These are phyloP conservation scores for Phytophthora capsici DNA, from an alignment of 352 stramenopile species.

Conservation along the genomic window DNA sequence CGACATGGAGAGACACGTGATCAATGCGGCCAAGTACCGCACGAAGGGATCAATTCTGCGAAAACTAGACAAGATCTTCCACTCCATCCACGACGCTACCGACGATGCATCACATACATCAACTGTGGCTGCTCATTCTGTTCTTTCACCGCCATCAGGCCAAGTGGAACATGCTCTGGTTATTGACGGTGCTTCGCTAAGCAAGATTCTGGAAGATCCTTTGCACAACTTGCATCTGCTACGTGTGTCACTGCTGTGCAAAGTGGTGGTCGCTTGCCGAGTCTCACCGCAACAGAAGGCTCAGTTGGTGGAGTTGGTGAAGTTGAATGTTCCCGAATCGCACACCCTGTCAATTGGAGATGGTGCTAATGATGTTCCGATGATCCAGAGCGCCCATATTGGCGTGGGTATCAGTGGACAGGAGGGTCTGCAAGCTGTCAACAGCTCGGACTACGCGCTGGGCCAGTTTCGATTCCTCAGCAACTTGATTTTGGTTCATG, in stretches of 20 bases:
- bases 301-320: slow-evolving; percentile 96
- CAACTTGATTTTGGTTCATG: slow-evolving; percentile 79
- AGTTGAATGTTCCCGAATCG: slow-evolving; percentile 80
- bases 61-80: slow-evolving; percentile 83
- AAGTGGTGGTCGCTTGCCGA: slow-evolving; percentile 97
- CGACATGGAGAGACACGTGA: slow-evolving; percentile 93
- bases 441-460: slow-evolving; percentile 87
- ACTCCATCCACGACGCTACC: slow-evolving; percentile 56
- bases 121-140: slow-evolving; percentile 34
- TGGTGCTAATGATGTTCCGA: slow-evolving; percentile 91
- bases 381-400: slow-evolving; percentile 92
- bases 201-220: slow-evolving; percentile 71
- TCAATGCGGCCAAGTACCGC: slow-evolving; percentile 71
- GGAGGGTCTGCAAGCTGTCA: slow-evolving; percentile 97
- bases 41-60: slow-evolving; percentile 74
- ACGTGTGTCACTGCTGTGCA: slow-evolving; percentile 88
- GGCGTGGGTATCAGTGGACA: slow-evolving; percentile 96
- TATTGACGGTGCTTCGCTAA: slow-evolving; percentile 95
- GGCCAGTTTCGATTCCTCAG: slow-evolving; percentile 85
- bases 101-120: slow-evolving; percentile 26
- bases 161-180: slow-evolving; percentile 87
- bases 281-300: slow-evolving; percentile 99
- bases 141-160: slow-evolving; percentile 35
- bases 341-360: slow-evolving; percentile 92
- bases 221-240: slow-evolving; percentile 85